Percentiles rank a stretch among this genome's conserved stretches.
Conservation (phyloP, 2,329 filamentous ascomycete species). For the Trichoderma brevicompactum region DNA sequence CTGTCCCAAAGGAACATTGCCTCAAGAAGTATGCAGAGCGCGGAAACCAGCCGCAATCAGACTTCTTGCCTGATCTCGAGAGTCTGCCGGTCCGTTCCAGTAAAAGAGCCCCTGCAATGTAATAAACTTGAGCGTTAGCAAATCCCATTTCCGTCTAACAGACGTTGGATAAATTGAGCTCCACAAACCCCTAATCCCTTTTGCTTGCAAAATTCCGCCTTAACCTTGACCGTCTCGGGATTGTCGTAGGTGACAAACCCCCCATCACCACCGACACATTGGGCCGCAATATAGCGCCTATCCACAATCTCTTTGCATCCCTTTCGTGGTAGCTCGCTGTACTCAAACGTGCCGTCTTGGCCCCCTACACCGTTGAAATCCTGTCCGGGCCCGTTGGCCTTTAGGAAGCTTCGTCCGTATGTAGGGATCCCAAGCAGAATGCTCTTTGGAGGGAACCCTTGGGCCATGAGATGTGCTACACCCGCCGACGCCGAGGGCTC, state of each 20-base stretch:
- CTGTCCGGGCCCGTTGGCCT: constrained; percentile 67
- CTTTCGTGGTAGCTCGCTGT: constrained; percentile 66
- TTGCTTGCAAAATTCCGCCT: constrained; percentile 73
- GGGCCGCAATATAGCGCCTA: constrained; percentile 68
- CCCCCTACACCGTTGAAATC: constrained; percentile 59
- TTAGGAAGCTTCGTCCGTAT: constrained; percentile 76
- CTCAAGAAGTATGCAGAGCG: constrained; percentile 43
- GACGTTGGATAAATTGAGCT: constrained; percentile 15
- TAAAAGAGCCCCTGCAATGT: constrained; percentile 71
- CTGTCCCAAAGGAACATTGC: not conserved
- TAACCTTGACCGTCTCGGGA: constrained; percentile 73
- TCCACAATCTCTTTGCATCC: constrained; percentile 70
- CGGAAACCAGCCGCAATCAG: constrained; percentile 63
- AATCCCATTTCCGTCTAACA: not conserved
- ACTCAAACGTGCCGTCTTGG: constrained; percentile 74
- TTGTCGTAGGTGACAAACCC: constrained; percentile 84
- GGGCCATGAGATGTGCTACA: constrained; percentile 66
- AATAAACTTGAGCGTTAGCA: constrained; percentile 26
- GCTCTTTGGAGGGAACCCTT: constrained; percentile 71
- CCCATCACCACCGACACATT: constrained; percentile 72
- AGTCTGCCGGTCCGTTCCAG: constrained; percentile 77
- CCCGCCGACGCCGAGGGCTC: constrained; percentile 69
- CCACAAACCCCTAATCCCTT: constrained; percentile 66
- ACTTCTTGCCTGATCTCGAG: constrained; percentile 60
- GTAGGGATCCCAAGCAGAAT: constrained; percentile 76